Conservation (phyloP, 2,329 filamentous ascomycete genomes). For the Aspergillus ruber region DNA sequence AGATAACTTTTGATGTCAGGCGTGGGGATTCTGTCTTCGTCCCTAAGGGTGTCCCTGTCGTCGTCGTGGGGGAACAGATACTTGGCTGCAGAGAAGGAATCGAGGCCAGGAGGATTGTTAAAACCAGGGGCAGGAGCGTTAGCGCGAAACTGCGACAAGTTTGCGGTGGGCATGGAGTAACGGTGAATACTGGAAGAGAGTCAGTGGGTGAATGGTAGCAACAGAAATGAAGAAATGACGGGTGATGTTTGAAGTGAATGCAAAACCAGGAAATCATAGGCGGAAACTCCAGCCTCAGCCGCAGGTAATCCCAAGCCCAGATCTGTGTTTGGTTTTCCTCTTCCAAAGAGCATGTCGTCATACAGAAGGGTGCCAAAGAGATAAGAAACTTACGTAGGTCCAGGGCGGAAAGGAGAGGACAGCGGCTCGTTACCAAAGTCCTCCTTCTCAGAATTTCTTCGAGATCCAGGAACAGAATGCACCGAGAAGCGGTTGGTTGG, state of each 20-base stretch:
- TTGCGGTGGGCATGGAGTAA: slow-evolving; percentile 83
- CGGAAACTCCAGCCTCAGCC: too few species aligned
- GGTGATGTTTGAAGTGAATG: neutral
- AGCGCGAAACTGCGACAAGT: slow-evolving; percentile 26
- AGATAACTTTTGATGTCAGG: slow-evolving; percentile 64
- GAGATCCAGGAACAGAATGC: slow-evolving; percentile 76
- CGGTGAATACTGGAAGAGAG: slow-evolving; percentile 62
- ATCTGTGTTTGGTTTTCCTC: too few species aligned
- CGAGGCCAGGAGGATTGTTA: slow-evolving; percentile 48
- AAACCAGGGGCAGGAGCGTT: slow-evolving; percentile 20
- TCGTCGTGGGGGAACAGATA: slow-evolving; percentile 86
- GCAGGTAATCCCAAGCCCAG: too few species aligned
- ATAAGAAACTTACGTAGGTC: slow-evolving; percentile 64
- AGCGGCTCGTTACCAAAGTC: slow-evolving; percentile 61
- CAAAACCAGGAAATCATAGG: neutral
- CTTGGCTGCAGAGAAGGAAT: slow-evolving; percentile 76
- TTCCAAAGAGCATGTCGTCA: neutral
- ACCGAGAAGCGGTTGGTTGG: slow-evolving; percentile 65
- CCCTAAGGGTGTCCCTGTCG: slow-evolving; percentile 44
- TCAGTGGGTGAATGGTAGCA: slow-evolving; percentile 5
- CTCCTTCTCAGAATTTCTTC: slow-evolving; percentile 85
- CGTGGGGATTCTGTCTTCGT: slow-evolving; percentile 49
- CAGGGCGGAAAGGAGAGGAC: slow-evolving; percentile 60
- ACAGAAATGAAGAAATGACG: neutral
- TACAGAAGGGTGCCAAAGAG: neutral